Evolutionary conservation across 2,329 filamentous ascomycete genomes (phyloP).

Genomic region (Didymellaceae sp.): DNA sequence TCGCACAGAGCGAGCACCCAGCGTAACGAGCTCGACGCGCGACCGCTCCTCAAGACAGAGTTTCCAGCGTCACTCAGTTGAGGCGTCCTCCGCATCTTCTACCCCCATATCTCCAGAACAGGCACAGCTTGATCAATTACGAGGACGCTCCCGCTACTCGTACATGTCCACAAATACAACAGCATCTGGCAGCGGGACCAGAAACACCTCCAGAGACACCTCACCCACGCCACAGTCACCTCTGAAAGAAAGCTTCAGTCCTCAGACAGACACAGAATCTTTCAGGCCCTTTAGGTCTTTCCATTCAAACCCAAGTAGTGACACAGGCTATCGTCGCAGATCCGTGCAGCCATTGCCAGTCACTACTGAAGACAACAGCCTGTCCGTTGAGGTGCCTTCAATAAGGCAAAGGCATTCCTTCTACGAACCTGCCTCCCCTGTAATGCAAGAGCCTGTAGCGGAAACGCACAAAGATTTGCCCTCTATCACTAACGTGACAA

Average conservation of each 20-base stretch:
- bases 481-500: background rate
- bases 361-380: slow-evolving; percentile 42
- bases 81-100: slow-evolving; percentile 44
- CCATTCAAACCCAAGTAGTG: slow-evolving; percentile 45
- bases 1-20: slow-evolving; percentile 34
- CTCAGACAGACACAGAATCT: slow-evolving; percentile 27
- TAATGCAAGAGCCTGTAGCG: slow-evolving; percentile 18
- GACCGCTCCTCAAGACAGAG: slow-evolving; percentile 35
- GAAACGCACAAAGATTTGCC: slow-evolving; percentile 5
- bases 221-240: slow-evolving; percentile 47
- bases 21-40: slow-evolving; percentile 40
- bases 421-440: slow-evolving; percentile 38
- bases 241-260: slow-evolving; percentile 33
- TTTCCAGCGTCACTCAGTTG: slow-evolving; percentile 41
- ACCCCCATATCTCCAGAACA: slow-evolving; percentile 46
- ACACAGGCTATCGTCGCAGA: slow-evolving; percentile 40
- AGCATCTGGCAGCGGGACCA: slow-evolving; percentile 40
- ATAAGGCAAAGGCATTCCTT: slow-evolving; percentile 41
- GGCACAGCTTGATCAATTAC: slow-evolving; percentile 45
- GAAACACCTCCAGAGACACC: slow-evolving; percentile 44
- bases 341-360: slow-evolving; percentile 49
- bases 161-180: slow-evolving; percentile 48
- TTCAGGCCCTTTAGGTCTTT: slow-evolving; percentile 46
- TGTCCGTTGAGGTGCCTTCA: slow-evolving; percentile 23
- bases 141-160: slow-evolving; percentile 47